Conservation (phyloP, 139 green algal genomes). For the Volvox africanus region DNA sequence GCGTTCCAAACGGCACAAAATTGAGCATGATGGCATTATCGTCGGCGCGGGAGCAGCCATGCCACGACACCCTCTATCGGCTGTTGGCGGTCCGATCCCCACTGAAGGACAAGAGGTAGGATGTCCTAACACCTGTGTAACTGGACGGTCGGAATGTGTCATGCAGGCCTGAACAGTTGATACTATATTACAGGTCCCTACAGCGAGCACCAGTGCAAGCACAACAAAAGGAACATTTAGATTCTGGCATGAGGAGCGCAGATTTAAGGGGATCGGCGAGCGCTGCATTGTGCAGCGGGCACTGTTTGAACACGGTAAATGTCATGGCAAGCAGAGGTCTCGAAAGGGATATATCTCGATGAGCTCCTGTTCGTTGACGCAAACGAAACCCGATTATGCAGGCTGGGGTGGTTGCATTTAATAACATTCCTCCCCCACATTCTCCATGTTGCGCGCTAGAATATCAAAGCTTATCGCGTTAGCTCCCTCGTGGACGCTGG, state of each 20-base stretch:
- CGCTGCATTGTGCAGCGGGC: conserved; percentile 69
- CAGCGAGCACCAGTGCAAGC: not conserved
- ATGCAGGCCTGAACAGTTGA: not conserved
- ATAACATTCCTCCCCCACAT: no score
- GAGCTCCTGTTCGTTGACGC: no score
- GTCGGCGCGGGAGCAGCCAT: conserved; percentile 15
- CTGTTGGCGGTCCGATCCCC: not conserved
- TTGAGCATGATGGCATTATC: not conserved
- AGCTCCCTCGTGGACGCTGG: no score
- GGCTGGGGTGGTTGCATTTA: no score
- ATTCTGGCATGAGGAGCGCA: conserved; percentile 72
- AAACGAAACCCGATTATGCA: no score
- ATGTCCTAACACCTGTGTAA: not conserved
- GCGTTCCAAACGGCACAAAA: conserved; percentile 23
- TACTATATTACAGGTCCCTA: not conserved
- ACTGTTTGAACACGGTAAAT: conserved; percentile 60
- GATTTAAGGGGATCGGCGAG: conserved; percentile 68
- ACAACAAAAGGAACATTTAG: conserved; percentile 52
- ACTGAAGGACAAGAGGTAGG: not conserved
- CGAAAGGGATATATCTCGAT: no score
- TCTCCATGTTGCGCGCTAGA: no score
- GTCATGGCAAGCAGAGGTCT: no score
- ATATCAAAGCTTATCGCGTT: no score
- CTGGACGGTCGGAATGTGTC: not conserved
- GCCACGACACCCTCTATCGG: conserved; percentile 3